Conservation (phyloP, 2,329 filamentous ascomycete genomes). For the Alternaria infectoria region DNA sequence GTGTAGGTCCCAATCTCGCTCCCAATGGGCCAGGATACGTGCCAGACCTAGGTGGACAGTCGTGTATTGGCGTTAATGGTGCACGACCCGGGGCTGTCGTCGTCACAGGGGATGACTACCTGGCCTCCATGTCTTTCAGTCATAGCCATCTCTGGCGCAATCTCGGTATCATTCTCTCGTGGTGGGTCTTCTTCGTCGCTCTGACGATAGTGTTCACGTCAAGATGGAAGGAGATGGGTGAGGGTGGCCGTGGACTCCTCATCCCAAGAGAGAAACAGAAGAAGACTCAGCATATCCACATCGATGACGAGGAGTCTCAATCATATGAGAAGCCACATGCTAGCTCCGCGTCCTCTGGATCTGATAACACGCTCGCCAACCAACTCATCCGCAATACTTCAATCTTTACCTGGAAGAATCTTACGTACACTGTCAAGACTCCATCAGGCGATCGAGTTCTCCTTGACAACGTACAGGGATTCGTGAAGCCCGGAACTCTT, state of each 20-base stretch:
- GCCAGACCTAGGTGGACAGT: slow-evolving; percentile 48
- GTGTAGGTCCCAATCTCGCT: slow-evolving; percentile 58
- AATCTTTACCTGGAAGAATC: slow-evolving; percentile 69
- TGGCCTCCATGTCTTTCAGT: slow-evolving; percentile 55
- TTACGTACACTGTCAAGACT: slow-evolving; percentile 63
- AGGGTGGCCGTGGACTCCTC: slow-evolving; percentile 61
- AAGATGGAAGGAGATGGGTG: slow-evolving; percentile 61
- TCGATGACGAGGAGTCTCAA: slow-evolving; percentile 59
- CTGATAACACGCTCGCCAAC: slow-evolving; percentile 26
- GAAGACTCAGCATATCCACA: slow-evolving; percentile 21
- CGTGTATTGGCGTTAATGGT: slow-evolving; percentile 65
- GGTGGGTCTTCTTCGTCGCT: slow-evolving; percentile 52
- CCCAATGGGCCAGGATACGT: slow-evolving; percentile 56
- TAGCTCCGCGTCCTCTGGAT: not conserved
- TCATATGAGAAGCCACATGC: slow-evolving; percentile 12
- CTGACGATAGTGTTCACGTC: slow-evolving; percentile 64
- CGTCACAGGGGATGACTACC: slow-evolving; percentile 64
- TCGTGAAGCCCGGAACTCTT: slow-evolving; percentile 60
- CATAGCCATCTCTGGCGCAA: slow-evolving; percentile 44
- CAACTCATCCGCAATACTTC: slow-evolving; percentile 67
- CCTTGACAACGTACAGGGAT: slow-evolving; percentile 59
- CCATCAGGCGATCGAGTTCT: slow-evolving; percentile 48
- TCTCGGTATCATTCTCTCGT: slow-evolving; percentile 52
- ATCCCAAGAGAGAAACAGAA: slow-evolving; percentile 58
- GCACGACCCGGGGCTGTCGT: slow-evolving; percentile 55